Evolutionary conservation across 257 asterid genomes (phyloP).

Genomic region (Nicotiana obtusifolia): DNA sequence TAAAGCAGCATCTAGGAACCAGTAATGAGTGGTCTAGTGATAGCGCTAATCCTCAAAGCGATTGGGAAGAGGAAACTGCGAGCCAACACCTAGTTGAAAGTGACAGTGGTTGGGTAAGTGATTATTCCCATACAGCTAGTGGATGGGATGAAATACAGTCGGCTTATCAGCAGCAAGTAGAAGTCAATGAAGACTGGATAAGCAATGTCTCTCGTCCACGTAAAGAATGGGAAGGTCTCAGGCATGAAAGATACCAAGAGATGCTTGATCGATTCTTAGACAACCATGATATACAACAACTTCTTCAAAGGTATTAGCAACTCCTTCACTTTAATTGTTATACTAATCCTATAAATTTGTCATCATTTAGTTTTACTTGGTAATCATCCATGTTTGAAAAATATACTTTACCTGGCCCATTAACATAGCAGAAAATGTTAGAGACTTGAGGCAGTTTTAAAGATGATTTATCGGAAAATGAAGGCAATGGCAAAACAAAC

Average conservation of each 20-base stretch:
- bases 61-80: conserved; percentile 14
- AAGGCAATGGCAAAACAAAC: background rate
- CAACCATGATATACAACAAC: conserved; percentile 58
- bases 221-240: conserved; percentile 79
- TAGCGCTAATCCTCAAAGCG: conserved; percentile 14
- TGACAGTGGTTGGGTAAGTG: conserved; percentile 37
- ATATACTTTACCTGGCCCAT: background rate
- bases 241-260: conserved; percentile 82
- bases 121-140: conserved; percentile 30
- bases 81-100: conserved; percentile 29
- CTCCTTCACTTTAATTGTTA: background rate
- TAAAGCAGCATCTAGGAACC: conserved; percentile 15
- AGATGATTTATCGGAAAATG: background rate
- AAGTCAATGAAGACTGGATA: conserved; percentile 52
- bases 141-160: conserved; percentile 55
- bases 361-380: background rate
- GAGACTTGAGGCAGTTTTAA: background rate
- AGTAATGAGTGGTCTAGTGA: conserved; percentile 13
- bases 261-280: conserved; percentile 72
- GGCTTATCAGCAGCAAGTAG: conserved; percentile 29
- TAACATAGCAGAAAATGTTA: background rate
- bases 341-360: background rate
- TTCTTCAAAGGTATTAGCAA: conserved; percentile 54
- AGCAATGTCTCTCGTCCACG: conserved; percentile 78
- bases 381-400: background rate